phyloP scores from a whole-genome alignment of 257 asterid genomes.

The Avicennia marina region DNA sequence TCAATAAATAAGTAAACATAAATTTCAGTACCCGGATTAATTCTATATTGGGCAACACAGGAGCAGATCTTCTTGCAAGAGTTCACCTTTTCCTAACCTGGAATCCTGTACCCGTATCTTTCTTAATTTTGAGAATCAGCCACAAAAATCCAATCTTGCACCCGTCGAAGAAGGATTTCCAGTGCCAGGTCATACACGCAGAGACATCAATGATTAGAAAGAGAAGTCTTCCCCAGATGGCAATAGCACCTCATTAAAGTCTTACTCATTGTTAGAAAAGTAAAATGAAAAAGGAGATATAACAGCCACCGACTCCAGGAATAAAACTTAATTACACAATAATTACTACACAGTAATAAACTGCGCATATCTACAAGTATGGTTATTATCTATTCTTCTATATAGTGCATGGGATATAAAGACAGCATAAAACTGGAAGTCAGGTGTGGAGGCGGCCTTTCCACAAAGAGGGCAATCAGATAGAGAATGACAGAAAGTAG shows the following conservation, averaged over 20 bases:
- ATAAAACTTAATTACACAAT: not conserved
- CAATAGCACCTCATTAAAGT: constrained; percentile 11
- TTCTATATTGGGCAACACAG: not conserved
- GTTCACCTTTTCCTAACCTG: constrained; percentile 15
- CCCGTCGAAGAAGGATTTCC: constrained; percentile 2
- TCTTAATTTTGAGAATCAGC: constrained; percentile 13
- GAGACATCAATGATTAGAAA: not conserved
- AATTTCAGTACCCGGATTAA: not conserved
- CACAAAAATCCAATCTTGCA: constrained; percentile 16
- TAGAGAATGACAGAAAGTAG: not conserved
- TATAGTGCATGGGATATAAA: not conserved
- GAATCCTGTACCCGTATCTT: not conserved
- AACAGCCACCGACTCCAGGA: not conserved
- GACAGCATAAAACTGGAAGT: constrained; percentile 10
- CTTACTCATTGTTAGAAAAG: constrained; percentile 5
- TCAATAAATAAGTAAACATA: constrained; percentile 9
- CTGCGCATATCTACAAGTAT: too few species aligned
- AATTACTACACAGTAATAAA: too few species aligned
- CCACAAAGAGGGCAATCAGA: not conserved
- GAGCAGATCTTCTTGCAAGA: not conserved
- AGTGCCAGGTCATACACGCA: constrained; percentile 5
- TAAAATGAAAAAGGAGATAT: not conserved
- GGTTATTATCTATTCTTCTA: not conserved
- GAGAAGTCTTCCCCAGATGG: constrained; percentile 18
- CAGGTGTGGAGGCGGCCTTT: constrained; percentile 35